Base-by-base conservation (phyloP, 805 yeast genomes). In the Yarrowia sp. region DNA sequence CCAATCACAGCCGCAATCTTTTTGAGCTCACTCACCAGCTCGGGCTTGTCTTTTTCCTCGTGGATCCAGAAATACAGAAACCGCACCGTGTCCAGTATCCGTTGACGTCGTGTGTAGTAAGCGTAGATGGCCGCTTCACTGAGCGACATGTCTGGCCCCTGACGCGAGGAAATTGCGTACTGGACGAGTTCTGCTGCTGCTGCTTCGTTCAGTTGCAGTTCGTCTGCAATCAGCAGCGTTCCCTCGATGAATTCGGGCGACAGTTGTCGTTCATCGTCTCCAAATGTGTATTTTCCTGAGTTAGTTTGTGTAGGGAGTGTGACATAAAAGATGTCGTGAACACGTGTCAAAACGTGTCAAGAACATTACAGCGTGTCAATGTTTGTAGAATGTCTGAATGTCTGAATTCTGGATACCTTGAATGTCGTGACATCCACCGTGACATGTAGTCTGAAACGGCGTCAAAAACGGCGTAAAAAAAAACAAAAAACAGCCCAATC, bases 171-270 rank as follows among this genome's bases (percentile, higher is more conserved):
- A 19, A 77, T 71, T 3, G 91, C 82, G 66, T 75, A 73, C 59
- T 77, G 82, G 2, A 92, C 79, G 28, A 90, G 72, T 71, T 91
- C 89, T 1, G 96, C 95, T 1, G 90, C 82, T 2, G 83, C 79
- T 30, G 89, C 62, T 73, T 93, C 98, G 74, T 93, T 96, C 61
- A 93, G 77, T 58, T 89, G 79, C 62, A 93, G 79, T 40, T 85
- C 85, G 67, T 85, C 89, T 0, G 92, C 78, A 17, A 88, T 71
- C 24, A 79, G 78, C 4, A 85, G 78, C 0, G 91, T 82, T 4
- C 82, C 79, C 62, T 84, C 80, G 41, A 88, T 79, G 69, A 91
- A 92, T 40, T 84, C 83, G 52, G 83, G 78, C 71, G 89, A 90
- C 33, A 92, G 74, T 66, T 82, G 82, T 69, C 82, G 87, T 51